These are phyloP conservation scores for Sclerotinia borealis DNA, from an alignment of 2,329 filamentous ascomycete species.

Conservation along the genomic window DNA sequence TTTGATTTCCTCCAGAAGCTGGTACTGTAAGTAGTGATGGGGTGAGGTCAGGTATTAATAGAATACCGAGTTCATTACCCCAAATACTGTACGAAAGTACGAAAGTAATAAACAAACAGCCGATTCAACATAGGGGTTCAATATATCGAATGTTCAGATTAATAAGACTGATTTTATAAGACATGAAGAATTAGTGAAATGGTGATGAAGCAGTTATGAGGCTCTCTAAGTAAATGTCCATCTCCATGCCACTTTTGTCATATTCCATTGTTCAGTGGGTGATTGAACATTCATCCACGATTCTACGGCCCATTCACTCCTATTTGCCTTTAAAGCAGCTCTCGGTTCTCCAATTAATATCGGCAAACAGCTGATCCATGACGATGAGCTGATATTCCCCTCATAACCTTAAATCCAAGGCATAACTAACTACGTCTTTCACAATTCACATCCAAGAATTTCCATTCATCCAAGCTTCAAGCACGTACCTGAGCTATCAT, in stretches of 20 bases:
- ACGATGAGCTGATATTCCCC: neutral
- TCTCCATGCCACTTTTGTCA: neutral
- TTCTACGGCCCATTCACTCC: neutral
- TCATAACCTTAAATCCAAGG: neutral
- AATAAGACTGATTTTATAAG: too few species aligned
- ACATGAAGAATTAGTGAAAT: too few species aligned
- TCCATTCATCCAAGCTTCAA: slow-evolving; percentile 4
- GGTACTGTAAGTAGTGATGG: too few species aligned
- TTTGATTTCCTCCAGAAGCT: too few species aligned
- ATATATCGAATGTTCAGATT: neutral
- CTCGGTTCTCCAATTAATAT: neutral
- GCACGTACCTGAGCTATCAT: neutral
- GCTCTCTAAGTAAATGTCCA: too few species aligned
- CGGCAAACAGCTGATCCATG: neutral
- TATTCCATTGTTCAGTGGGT: neutral
- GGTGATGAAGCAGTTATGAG: too few species aligned
- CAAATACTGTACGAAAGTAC: too few species aligned
- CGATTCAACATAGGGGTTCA: neutral
- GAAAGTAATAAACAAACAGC: neutral
- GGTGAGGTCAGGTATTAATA: neutral
- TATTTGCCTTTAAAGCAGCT: neutral
- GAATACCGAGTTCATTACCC: neutral
- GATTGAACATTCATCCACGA: neutral
- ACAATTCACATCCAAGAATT: neutral
- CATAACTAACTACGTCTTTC: neutral